Evolutionary conservation across 1,284 basidiomycete genomes (phyloP).

Genomic region (Phylloboletellus chloephorus): DNA sequence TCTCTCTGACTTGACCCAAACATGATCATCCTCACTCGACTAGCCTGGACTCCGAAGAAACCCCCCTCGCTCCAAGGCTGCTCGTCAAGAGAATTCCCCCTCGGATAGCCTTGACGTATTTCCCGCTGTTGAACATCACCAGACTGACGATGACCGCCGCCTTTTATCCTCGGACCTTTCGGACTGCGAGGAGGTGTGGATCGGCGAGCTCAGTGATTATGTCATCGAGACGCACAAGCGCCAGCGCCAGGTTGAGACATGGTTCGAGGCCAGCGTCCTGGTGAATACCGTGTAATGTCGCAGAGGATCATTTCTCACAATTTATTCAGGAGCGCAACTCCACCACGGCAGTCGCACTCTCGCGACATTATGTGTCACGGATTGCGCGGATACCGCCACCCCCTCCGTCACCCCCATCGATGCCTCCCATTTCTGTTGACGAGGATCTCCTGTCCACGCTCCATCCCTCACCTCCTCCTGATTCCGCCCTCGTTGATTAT

Average conservation of each 20-base stretch:
- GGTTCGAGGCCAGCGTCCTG: constrained; percentile 59
- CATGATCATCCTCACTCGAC: not conserved
- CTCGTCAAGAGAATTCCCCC: constrained; percentile 34
- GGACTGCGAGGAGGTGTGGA: constrained; percentile 72
- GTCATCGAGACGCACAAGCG: constrained; percentile 65
- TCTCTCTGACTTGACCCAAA: constrained; percentile 3
- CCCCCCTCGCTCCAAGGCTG: constrained; percentile 38
- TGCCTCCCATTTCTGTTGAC: constrained; percentile 30
- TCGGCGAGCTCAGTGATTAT: constrained; percentile 60
- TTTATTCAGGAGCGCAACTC: constrained; percentile 58
- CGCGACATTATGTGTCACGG: constrained; percentile 58
- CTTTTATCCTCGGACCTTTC: constrained; percentile 68
- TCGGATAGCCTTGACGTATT: constrained; percentile 34
- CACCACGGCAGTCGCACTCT: constrained; percentile 52
- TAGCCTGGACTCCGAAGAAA: constrained; percentile 40
- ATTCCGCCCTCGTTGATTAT: constrained; percentile 29
- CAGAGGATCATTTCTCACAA: constrained; percentile 9
- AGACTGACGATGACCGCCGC: constrained; percentile 44
- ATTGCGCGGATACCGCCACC: constrained; percentile 57
- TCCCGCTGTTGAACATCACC: constrained; percentile 31
- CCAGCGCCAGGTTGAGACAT: constrained; percentile 61
- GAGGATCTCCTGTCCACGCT: constrained; percentile 39
- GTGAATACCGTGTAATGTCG: constrained; percentile 36
- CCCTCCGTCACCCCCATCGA: constrained; percentile 43
- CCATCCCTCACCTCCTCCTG: constrained; percentile 33